Conservation (phyloP, 1,284 basidiomycete genomes). For the Thecaphora thlaspeos region DNA sequence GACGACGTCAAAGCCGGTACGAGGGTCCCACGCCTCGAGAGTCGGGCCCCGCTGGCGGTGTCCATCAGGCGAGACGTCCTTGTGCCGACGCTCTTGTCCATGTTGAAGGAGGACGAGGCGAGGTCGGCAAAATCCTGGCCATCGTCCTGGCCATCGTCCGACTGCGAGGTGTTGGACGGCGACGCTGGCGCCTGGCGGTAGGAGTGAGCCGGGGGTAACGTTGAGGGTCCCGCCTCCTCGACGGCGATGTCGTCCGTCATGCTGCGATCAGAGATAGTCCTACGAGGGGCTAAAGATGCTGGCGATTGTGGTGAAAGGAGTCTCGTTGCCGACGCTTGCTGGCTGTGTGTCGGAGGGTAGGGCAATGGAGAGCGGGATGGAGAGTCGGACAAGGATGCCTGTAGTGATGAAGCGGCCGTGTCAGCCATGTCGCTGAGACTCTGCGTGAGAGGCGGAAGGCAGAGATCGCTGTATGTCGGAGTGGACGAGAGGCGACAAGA, state of each 20-base stretch:
- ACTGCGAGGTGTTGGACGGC: conserved; percentile 48
- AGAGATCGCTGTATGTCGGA: no score
- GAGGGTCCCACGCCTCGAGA: conserved; percentile 29
- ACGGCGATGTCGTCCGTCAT: conserved; percentile 28
- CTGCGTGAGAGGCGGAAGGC: no score
- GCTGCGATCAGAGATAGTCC: conserved; percentile 15
- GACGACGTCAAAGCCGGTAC: conserved; percentile 12
- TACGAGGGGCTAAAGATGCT: conserved; percentile 14
- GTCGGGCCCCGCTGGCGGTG: conserved; percentile 4
- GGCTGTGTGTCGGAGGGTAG: not conserved
- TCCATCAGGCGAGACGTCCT: not conserved
- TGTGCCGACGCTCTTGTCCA: not conserved
- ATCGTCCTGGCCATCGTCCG: conserved; percentile 48
- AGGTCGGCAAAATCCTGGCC: conserved; percentile 44
- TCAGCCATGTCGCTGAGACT: conserved; percentile 19
- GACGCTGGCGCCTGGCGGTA: conserved; percentile 44
- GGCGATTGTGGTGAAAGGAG: not conserved
- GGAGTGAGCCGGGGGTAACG: not conserved
- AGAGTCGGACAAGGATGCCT: conserved; percentile 23
- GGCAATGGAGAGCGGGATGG: conserved; percentile 30
- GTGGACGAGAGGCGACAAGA: no score
- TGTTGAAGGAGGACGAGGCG: conserved; percentile 11
- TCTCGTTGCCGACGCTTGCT: conserved; percentile 1
- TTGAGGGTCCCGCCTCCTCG: not conserved
- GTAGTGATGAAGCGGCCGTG: conserved; percentile 32